Conservation (phyloP, 2,329 filamentous ascomycete species). For the Colletotrichum sp. region DNA sequence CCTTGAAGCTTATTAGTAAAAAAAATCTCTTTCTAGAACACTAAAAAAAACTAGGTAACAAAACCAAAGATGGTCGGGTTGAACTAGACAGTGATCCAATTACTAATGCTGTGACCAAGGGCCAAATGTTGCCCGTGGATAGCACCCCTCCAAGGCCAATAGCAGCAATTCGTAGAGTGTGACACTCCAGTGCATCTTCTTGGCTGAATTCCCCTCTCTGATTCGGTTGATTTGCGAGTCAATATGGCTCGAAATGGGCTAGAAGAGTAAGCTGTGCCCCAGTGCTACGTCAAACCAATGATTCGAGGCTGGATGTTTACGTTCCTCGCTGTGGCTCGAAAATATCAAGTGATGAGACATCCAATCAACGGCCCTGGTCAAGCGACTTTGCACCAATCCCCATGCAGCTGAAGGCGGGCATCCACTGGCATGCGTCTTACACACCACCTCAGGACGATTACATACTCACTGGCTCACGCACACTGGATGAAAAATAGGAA, state of each 20-base stretch:
- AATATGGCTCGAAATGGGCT: not conserved
- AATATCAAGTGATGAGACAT: not conserved
- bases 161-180: not conserved
- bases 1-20: not conserved
- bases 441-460: not conserved
- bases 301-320: not conserved
- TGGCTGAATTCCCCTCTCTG: not conserved
- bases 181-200: not conserved
- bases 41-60: not conserved
- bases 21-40: not conserved
- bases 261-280: not conserved
- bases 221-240: not conserved
- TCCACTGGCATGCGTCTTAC: constrained; percentile 4
- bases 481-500: not conserved
- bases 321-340: not conserved
- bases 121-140: not conserved
- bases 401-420: not conserved
- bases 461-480: not conserved
- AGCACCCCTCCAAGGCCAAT: not conserved
- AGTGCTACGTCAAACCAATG: not conserved
- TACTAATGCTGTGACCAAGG: not conserved
- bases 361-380: not conserved
- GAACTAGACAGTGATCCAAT: not conserved
- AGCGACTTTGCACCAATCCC: not conserved
- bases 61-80: not conserved